These are phyloP conservation scores for Ogataea naganishii DNA, from an alignment of 805 yeast species.

Conservation along the genomic window DNA sequence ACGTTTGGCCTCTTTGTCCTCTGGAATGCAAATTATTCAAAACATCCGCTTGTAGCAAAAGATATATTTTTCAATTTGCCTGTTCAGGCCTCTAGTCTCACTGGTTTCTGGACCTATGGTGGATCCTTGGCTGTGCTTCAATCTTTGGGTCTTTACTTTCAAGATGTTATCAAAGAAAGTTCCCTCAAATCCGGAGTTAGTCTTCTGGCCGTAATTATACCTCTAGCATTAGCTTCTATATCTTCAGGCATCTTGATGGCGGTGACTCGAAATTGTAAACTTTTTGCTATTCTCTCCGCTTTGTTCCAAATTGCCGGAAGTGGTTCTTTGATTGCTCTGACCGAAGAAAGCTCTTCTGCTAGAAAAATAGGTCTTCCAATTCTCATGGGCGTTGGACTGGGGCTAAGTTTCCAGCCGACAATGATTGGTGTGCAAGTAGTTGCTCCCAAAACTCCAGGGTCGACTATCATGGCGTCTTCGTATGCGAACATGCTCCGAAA, in stretches of 20 bases:
- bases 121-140: constrained; percentile 30
- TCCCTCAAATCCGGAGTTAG: constrained; percentile 38
- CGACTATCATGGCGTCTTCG: constrained; percentile 38
- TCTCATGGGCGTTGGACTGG: constrained; percentile 35
- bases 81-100: constrained; percentile 29
- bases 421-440: constrained; percentile 35
- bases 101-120: constrained; percentile 27
- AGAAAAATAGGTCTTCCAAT: constrained; percentile 36
- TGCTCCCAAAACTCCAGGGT: constrained; percentile 44
- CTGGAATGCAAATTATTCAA: constrained; percentile 34
- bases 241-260: constrained; percentile 29
- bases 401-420: constrained; percentile 35
- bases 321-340: constrained; percentile 35
- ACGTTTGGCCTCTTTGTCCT: constrained; percentile 24
- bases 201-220: constrained; percentile 32
- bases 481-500: constrained; percentile 34
- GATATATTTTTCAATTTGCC: too few species aligned
- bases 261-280: constrained; percentile 31
- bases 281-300: constrained; percentile 27
- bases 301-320: constrained; percentile 30
- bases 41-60: too few species aligned
- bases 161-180: constrained; percentile 31
- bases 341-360: constrained; percentile 25
- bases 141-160: constrained; percentile 40
- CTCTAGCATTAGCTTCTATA: constrained; percentile 31